These are phyloP conservation scores for Melianthus villosus DNA, from an alignment of 441 rosid genomes.

Conservation along the genomic window DNA sequence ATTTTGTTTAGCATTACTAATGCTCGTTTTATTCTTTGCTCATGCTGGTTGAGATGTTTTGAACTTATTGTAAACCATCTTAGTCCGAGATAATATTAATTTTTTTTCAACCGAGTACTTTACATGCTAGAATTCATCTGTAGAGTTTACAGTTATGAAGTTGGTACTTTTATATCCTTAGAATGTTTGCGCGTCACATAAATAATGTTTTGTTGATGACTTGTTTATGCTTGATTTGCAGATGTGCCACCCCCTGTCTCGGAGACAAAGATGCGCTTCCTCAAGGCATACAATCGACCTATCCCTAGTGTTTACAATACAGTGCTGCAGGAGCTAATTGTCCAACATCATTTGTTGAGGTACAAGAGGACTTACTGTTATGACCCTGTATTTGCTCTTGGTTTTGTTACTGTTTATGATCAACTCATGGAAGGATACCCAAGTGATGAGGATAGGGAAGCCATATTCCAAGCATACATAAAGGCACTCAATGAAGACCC, in stretches of 20 bases:
- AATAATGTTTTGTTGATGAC: slow-evolving; percentile 6
- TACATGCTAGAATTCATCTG: no score
- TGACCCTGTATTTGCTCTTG: slow-evolving; percentile 84
- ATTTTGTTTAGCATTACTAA: no score
- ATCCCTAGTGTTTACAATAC: slow-evolving; percentile 87
- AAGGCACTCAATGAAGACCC: slow-evolving; percentile 77
- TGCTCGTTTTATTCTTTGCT: no score
- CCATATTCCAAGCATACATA: slow-evolving; percentile 66
- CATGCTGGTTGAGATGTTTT: no score
- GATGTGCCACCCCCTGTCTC: slow-evolving; percentile 63
- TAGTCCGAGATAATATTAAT: no score
- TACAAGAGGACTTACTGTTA: slow-evolving; percentile 69
- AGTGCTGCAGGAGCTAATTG: slow-evolving; percentile 74
- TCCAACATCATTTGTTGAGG: slow-evolving; percentile 85
- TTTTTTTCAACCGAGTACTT: no score
- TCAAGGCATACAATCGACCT: slow-evolving; percentile 65
- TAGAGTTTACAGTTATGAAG: neutral
- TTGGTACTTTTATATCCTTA: no score
- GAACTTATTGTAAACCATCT: no score
- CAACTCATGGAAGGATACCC: slow-evolving; percentile 97
- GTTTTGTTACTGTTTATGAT: slow-evolving; percentile 83
- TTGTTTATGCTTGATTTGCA: slow-evolving; percentile 12
- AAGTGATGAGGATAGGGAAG: slow-evolving; percentile 67
- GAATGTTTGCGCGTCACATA: no score
- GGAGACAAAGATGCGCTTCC: slow-evolving; percentile 62